A percentile compares a stretch with the other conserved stretches of the same genome.
phyloP scores from a whole-genome alignment of 2,329 filamentous ascomycete species.

The Blastomyces gilchristii region DNA sequence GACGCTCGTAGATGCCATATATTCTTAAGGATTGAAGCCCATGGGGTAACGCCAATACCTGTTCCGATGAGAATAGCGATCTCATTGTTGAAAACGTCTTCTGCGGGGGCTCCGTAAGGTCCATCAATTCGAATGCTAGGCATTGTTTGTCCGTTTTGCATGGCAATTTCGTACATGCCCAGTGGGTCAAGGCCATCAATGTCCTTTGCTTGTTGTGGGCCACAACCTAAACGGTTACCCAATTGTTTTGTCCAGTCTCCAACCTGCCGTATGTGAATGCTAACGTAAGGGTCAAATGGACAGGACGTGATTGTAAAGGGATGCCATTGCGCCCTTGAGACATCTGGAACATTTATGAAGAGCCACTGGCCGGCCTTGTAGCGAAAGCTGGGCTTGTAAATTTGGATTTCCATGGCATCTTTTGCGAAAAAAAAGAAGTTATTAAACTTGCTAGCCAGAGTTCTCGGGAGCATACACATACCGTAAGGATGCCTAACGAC shows the following conservation, averaged over 20 bases:
- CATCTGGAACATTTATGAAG: conserved; percentile 83
- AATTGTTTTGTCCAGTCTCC: conserved; percentile 91
- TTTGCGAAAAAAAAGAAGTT: not conserved
- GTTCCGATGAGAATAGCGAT: conserved; percentile 68
- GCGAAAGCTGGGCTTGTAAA: conserved; percentile 88
- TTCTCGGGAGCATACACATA: conserved; percentile 34
- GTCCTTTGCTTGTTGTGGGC: conserved; percentile 73
- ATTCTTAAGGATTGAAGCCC: conserved; percentile 84
- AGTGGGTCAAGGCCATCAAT: conserved; percentile 84
- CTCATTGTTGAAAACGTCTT: conserved; percentile 94
- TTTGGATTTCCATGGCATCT: conserved; percentile 96
- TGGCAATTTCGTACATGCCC: conserved; percentile 95
- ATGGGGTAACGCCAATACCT: conserved; percentile 77
- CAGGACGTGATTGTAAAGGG: conserved; percentile 98
- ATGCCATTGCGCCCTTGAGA: conserved; percentile 91
- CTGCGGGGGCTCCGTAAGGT: conserved; percentile 90
- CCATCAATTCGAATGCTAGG: conserved; percentile 82
- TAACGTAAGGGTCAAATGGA: conserved; percentile 89
- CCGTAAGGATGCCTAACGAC: conserved; percentile 93
- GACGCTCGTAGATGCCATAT: conserved; percentile 93
- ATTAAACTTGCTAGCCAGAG: conserved; percentile 21
- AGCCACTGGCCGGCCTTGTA: conserved; percentile 99
- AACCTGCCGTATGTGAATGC: conserved; percentile 88
- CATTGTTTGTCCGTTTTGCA: conserved; percentile 89
- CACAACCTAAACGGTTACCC: conserved; percentile 91